phyloP scores from a whole-genome alignment of 2,329 filamentous ascomycete genomes.

The Dendrostoma leiphaemia region DNA sequence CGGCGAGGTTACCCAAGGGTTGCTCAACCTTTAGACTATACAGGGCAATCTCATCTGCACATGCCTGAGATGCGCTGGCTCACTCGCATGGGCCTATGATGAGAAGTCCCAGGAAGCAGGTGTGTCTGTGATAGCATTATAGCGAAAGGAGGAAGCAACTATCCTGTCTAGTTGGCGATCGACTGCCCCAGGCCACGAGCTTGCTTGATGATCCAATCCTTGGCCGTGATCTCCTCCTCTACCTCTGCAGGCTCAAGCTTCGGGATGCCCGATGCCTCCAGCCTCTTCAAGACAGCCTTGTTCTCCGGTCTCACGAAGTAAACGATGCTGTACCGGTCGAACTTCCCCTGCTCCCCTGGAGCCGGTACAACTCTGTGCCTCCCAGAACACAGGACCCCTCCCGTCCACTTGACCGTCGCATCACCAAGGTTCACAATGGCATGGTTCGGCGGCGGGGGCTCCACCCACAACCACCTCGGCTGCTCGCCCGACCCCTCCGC shows the following conservation, averaged over 20 bases:
- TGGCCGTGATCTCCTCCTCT: slow-evolving; percentile 13
- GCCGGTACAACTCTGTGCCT: slow-evolving; percentile 33
- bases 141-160: neutral
- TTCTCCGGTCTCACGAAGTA: slow-evolving; percentile 22
- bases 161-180: neutral
- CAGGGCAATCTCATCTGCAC: no score
- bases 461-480: slow-evolving; percentile 31
- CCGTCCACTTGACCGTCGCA: slow-evolving; percentile 32
- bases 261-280: slow-evolving; percentile 17
- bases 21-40: no score
- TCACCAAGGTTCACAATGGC: slow-evolving; percentile 37
- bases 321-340: slow-evolving; percentile 18
- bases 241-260: slow-evolving; percentile 6
- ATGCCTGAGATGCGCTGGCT: no score
- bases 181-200: slow-evolving; percentile 3
- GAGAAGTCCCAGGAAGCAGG: no score
- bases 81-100: no score
- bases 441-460: slow-evolving; percentile 29
- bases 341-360: slow-evolving; percentile 21
- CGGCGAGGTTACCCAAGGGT: no score
- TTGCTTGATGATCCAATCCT: slow-evolving; percentile 19
- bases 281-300: slow-evolving; percentile 15
- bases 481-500: neutral
- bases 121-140: neutral
- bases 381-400: slow-evolving; percentile 30